A percentile compares a stretch with the other conserved stretches of the same genome.
These are phyloP conservation scores for Trichoderma reesei DNA, from an alignment of 495 filamentous ascomycete genomes.

Conservation along the genomic window DNA sequence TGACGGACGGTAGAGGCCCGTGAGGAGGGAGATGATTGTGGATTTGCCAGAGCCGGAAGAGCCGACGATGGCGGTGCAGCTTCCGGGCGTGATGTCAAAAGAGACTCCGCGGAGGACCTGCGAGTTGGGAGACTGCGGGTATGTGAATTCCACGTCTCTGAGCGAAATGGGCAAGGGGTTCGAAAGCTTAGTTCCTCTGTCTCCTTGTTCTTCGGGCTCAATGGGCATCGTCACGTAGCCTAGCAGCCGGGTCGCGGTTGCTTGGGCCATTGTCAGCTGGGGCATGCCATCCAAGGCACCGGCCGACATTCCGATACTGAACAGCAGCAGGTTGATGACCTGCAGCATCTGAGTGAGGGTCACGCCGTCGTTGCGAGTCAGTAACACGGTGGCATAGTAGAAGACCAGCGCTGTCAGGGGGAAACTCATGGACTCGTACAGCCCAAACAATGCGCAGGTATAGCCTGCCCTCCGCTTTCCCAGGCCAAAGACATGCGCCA, in stretches of 20 bases:
- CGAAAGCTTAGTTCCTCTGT: slow-evolving; percentile 30
- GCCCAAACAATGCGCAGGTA: slow-evolving; percentile 64
- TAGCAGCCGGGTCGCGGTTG: slow-evolving; percentile 64
- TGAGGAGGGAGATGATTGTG: slow-evolving; percentile 67
- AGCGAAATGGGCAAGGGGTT: slow-evolving; percentile 53
- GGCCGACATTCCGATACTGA: slow-evolving; percentile 64
- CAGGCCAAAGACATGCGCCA: slow-evolving; percentile 36
- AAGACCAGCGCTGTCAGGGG: slow-evolving; percentile 77
- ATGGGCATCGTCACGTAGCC: slow-evolving; percentile 47
- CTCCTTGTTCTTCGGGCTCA: slow-evolving; percentile 53
- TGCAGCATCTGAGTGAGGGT: slow-evolving; percentile 51
- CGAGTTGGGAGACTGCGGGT: slow-evolving; percentile 46
- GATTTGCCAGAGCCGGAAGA: slow-evolving; percentile 82
- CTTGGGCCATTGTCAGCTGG: slow-evolving; percentile 63
- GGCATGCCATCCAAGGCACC: slow-evolving; percentile 64
- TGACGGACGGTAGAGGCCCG: slow-evolving; percentile 27
- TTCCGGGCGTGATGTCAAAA: slow-evolving; percentile 48
- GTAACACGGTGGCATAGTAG: slow-evolving; percentile 66
- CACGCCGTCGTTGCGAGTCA: slow-evolving; percentile 33
- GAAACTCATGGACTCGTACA: slow-evolving; percentile 57
- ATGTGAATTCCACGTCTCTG: slow-evolving; percentile 53
- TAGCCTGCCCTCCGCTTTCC: slow-evolving; percentile 52
- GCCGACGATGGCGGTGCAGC: slow-evolving; percentile 68
- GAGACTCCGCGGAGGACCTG: slow-evolving; percentile 51
- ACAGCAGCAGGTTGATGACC: slow-evolving; percentile 74